phyloP scores from a whole-genome alignment of 2,329 filamentous ascomycete species.

The Arachnomyces sp. region DNA sequence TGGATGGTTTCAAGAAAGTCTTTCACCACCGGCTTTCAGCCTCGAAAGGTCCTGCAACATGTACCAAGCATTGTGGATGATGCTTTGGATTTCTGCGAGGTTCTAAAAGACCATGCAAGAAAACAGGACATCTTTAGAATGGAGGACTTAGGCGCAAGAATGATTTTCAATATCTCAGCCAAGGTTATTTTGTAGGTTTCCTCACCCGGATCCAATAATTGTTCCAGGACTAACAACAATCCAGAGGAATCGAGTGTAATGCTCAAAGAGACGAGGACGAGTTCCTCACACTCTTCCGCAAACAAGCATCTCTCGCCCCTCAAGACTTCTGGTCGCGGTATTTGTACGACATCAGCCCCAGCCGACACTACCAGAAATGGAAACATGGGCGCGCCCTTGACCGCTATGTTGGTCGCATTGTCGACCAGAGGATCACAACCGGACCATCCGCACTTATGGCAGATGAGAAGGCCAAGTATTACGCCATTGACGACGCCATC shows the following conservation, averaged over 20 bases:
- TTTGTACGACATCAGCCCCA: no score
- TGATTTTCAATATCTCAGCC: conserved; percentile 12
- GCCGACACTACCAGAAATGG: conserved; percentile 19
- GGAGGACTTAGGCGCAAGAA: conserved; percentile 9
- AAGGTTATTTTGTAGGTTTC: conserved; percentile 7
- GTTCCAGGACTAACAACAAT: neutral
- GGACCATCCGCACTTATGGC: conserved; percentile 5
- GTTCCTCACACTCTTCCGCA: conserved; percentile 25
- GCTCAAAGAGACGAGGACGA: conserved; percentile 24
- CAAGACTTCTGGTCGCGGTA: no score
- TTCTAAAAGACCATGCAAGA: conserved; percentile 7
- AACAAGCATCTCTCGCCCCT: conserved; percentile 14
- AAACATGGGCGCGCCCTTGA: conserved; percentile 17
- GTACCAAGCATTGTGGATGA: conserved; percentile 11
- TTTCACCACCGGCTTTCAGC: conserved; percentile 9
- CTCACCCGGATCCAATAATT: neutral
- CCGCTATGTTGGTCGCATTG: conserved; percentile 9
- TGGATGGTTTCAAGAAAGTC: conserved; percentile 23
- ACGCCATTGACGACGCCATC: conserved; percentile 12
- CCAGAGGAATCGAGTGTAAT: conserved; percentile 11
- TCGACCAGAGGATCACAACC: conserved; percentile 10
- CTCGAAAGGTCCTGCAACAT: conserved; percentile 7
- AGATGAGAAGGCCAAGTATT: conserved; percentile 6
- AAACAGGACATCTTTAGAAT: conserved; percentile 8
- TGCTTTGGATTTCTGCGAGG: conserved; percentile 7